A percentile compares a stretch with the other conserved stretches of the same genome.
Conservation (phyloP, 2,329 filamentous ascomycete genomes). For the Colletotrichum tanaceti region DNA sequence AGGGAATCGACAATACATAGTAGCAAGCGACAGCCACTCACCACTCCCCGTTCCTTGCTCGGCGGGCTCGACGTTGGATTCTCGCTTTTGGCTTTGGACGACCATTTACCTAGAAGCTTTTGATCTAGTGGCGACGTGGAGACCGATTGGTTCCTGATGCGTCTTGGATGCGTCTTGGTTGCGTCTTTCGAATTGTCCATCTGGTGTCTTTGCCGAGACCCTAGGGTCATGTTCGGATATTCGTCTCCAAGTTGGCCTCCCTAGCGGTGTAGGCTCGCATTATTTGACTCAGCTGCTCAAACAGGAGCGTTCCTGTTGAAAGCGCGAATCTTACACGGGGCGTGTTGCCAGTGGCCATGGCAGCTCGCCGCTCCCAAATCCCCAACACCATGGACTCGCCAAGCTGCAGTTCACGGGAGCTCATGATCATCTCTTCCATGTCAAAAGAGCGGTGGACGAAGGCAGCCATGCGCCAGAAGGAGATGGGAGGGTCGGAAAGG, state of each 20-base stretch:
- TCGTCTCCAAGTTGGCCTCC: constrained; percentile 31
- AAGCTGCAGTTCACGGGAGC: constrained; percentile 31
- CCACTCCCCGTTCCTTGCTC: background rate
- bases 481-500: constrained; percentile 22
- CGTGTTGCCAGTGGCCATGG: constrained; percentile 30
- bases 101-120: constrained; percentile 5
- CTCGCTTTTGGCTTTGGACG: background rate
- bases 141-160: constrained; percentile 22
- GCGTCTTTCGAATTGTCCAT: constrained; percentile 29
- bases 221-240: constrained; percentile 19
- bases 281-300: constrained; percentile 33
- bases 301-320: constrained; percentile 38
- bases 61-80: background rate
- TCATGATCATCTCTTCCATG: constrained; percentile 36
- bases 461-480: constrained; percentile 15
- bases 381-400: constrained; percentile 27
- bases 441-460: constrained; percentile 40
- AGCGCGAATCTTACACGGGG: constrained; percentile 30
- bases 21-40: no score
- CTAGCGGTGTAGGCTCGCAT: constrained; percentile 36
- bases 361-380: constrained; percentile 5
- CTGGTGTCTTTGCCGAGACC: constrained; percentile 39
- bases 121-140: constrained; percentile 23
- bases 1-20: background rate
- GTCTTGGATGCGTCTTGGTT: constrained; percentile 15